Evolutionary conservation across 495 filamentous ascomycete species (phyloP).

Genomic region (Penicillium longicatenatum): DNA sequence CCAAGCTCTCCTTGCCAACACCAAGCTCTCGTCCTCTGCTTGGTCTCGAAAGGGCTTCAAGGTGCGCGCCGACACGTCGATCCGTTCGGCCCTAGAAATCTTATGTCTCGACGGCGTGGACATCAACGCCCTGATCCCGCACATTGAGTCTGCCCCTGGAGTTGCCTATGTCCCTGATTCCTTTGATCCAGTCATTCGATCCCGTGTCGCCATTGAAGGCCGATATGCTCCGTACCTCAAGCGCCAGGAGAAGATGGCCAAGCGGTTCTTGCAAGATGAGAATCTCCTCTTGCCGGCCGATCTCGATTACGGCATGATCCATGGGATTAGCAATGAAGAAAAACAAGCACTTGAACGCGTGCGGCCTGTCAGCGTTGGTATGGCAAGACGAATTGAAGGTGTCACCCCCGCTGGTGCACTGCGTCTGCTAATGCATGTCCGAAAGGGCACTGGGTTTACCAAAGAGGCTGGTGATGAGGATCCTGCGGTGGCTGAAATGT

Average conservation of each 20-base stretch:
- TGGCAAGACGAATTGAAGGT: constrained; percentile 87
- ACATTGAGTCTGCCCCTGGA: constrained; percentile 49
- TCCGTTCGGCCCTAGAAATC: constrained; percentile 73
- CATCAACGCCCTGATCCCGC: constrained; percentile 53
- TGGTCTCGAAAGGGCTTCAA: constrained; percentile 74
- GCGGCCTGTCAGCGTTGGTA: constrained; percentile 79
- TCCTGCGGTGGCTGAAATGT: constrained; percentile 14
- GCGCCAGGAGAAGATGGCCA: constrained; percentile 64
- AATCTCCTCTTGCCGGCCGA: constrained; percentile 69
- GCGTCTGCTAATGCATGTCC: constrained; percentile 47
- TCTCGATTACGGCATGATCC: constrained; percentile 72
- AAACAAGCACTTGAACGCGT: constrained; percentile 65
- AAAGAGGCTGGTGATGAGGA: constrained; percentile 18
- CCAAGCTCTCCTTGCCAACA: constrained; percentile 55
- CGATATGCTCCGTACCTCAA: constrained; percentile 82
- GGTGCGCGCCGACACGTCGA: constrained; percentile 58
- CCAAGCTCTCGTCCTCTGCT: constrained; percentile 52
- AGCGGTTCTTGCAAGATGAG: constrained; percentile 74
- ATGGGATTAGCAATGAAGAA: constrained; percentile 79
- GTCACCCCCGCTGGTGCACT: constrained; percentile 56
- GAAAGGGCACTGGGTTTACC: constrained; percentile 26
- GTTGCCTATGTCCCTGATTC: constrained; percentile 43
- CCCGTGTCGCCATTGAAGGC: constrained; percentile 76
- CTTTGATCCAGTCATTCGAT: constrained; percentile 57
- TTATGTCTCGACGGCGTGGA: constrained; percentile 62